Percentiles rank a stretch among this genome's conserved stretches.
phyloP scores from a whole-genome alignment of 2,329 filamentous ascomycete genomes.

The Pseudocercospora crystallina region DNA sequence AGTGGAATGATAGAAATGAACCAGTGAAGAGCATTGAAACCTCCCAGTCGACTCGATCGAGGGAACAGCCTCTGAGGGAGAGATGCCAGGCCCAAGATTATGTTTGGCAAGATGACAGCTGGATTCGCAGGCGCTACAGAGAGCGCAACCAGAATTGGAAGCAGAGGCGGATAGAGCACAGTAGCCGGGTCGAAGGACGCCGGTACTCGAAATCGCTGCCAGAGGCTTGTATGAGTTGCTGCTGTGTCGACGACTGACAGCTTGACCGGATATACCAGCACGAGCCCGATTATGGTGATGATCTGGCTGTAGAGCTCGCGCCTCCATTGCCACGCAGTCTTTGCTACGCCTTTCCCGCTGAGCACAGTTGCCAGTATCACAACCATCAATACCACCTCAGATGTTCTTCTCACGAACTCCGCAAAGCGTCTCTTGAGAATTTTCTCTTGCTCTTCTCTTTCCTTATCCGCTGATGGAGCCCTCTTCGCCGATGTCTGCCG shows the following conservation, averaged over 20 bases:
- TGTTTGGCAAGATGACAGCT: constrained; percentile 69
- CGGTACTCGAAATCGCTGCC: constrained; percentile 61
- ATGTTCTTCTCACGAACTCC: constrained; percentile 71
- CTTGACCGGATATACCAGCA: constrained; percentile 36
- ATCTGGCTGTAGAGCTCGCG: constrained; percentile 40
- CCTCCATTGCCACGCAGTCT: constrained; percentile 37
- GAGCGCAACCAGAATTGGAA: constrained; percentile 75
- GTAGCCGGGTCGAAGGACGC: constrained; percentile 86
- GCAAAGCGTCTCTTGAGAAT: constrained; percentile 84
- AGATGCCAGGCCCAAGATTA: constrained; percentile 76
- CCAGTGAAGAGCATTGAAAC: constrained; percentile 75
- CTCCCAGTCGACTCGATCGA: constrained; percentile 55
- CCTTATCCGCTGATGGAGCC: constrained; percentile 30
- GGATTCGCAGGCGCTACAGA: constrained; percentile 66
- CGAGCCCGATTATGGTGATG: constrained; percentile 27
- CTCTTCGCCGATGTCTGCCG: constrained; percentile 27
- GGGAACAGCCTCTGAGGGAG: constrained; percentile 74
- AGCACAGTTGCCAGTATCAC: constrained; percentile 51
- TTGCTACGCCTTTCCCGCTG: constrained; percentile 35
- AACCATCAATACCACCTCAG: constrained; percentile 56
- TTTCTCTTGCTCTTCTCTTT: constrained; percentile 52
- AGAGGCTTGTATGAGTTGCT: constrained; percentile 33
- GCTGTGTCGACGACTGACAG: constrained; percentile 35
- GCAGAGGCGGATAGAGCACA: constrained; percentile 76
- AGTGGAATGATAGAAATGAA: constrained; percentile 70